A percentile compares a stretch with the other conserved stretches of the same genome.
Conservation (phyloP, 2,329 filamentous ascomycete species). For the Exophiala lecanii-corni region DNA sequence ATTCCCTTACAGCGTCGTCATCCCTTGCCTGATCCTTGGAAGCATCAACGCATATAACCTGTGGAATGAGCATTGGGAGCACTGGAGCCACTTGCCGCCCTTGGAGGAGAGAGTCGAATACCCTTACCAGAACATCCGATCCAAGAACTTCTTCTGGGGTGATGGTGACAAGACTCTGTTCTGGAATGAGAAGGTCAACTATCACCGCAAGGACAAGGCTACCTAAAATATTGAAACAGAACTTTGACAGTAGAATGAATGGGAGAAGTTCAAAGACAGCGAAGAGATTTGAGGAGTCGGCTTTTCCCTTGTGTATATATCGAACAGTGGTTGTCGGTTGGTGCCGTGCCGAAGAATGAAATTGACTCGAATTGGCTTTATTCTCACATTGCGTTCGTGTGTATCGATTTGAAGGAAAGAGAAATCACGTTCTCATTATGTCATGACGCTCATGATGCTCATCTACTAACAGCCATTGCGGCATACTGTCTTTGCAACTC, state of each 20-base stretch:
- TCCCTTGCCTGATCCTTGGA: conserved; percentile 68
- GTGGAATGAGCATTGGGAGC: conserved; percentile 96
- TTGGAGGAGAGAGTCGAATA: conserved; percentile 91
- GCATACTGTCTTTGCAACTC: conserved; percentile 48
- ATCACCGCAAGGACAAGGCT: conserved; percentile 86
- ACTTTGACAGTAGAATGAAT: too few species aligned
- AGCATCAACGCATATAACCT: conserved; percentile 80
- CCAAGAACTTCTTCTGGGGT: conserved; percentile 93
- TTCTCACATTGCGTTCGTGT: too few species aligned
- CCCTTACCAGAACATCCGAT: conserved; percentile 94
- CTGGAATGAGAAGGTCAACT: conserved; percentile 96
- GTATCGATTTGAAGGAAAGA: too few species aligned
- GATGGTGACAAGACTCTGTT: conserved; percentile 76
- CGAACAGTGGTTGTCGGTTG: conserved; percentile 1
- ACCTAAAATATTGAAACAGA: conserved; percentile 30
- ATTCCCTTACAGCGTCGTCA: conserved; percentile 63
- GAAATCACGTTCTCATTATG: too few species aligned
- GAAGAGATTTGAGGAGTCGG: not conserved
- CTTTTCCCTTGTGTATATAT: conserved; percentile 16
- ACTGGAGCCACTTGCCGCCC: conserved; percentile 79
- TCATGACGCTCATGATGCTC: not conserved
- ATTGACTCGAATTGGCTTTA: too few species aligned
- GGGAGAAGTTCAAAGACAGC: too few species aligned
- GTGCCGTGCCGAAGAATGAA: too few species aligned
- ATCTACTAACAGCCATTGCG: conserved; percentile 11